A percentile compares a stretch with the other conserved stretches of the same genome.
phyloP scores from a whole-genome alignment of 176 grass and related monocot genomes.

The Triticum timopheevii region DNA sequence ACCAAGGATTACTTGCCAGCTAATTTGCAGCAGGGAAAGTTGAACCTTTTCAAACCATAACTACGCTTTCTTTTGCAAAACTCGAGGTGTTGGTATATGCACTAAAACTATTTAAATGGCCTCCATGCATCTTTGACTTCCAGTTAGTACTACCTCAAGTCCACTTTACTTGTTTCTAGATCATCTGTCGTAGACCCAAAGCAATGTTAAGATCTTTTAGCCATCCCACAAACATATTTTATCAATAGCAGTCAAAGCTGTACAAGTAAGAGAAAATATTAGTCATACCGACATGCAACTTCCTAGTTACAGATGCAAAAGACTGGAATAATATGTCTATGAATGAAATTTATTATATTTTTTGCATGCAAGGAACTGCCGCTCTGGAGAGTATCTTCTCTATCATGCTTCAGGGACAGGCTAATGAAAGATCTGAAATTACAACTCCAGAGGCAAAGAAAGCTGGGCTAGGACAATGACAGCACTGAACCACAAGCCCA shows the following conservation, averaged over 20 bases:
- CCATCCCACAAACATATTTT: constrained; percentile 17
- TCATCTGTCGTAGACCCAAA: constrained; percentile 23
- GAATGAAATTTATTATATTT: background rate
- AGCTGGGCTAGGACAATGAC: constrained; percentile 8
- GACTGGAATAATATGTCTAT: background rate
- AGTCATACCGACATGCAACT: background rate
- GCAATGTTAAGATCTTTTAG: constrained; percentile 2
- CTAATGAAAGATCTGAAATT: background rate
- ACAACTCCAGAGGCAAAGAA: constrained; percentile 9
- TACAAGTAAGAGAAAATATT: too few species aligned
- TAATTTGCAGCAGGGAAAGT: background rate
- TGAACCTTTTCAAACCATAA: background rate
- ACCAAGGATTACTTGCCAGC: background rate
- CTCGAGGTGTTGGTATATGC: background rate
- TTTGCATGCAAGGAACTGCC: constrained; percentile 6
- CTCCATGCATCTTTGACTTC: constrained; percentile 23
- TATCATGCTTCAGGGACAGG: constrained; percentile 2
- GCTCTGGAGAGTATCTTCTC: background rate
- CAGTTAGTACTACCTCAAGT: background rate
- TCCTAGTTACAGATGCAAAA: background rate
- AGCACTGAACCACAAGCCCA: background rate
- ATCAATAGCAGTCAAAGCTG: constrained; percentile 13
- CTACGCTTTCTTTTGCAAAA: background rate
- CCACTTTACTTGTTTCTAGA: constrained; percentile 24
- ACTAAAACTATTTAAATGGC: constrained; percentile 20